These are phyloP conservation scores for Lomentospora prolificans DNA, from an alignment of 2,329 filamentous ascomycete species.

Conservation along the genomic window DNA sequence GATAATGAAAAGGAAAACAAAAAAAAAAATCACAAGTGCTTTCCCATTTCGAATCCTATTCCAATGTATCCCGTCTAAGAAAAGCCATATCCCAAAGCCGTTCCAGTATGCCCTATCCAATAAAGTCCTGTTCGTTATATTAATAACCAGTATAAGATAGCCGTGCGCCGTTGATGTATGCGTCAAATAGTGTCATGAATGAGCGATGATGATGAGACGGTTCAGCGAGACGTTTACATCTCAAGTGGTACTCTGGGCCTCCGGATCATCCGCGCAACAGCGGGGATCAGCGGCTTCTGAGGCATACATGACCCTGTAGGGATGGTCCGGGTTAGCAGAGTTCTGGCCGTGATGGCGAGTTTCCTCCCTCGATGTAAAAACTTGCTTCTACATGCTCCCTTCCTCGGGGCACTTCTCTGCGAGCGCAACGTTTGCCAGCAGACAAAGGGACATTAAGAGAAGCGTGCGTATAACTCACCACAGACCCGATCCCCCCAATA, in stretches of 20 bases:
- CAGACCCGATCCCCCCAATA: slow-evolving; percentile 5
- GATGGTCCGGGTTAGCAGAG: neutral
- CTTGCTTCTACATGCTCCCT: too few relatives aligned
- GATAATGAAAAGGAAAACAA: neutral
- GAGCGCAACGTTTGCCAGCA: too few relatives aligned
- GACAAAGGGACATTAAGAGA: neutral
- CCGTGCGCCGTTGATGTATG: neutral
- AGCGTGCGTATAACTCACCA: neutral
- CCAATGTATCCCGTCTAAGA: too few relatives aligned
- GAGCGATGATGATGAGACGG: neutral
- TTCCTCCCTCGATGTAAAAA: too few relatives aligned
- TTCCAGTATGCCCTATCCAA: neutral
- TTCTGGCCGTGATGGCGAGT: neutral
- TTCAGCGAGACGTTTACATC: neutral
- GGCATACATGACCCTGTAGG: slow-evolving; percentile 4
- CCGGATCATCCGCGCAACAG: slow-evolving; percentile 5
- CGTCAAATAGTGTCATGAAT: neutral
- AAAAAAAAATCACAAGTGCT: neutral
- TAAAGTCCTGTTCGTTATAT: neutral
- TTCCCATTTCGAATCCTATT: too few relatives aligned
- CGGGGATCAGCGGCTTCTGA: slow-evolving; percentile 2
- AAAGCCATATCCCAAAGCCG: too few relatives aligned
- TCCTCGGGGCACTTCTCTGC: too few relatives aligned
- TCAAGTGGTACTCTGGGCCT: slow-evolving; percentile 3
- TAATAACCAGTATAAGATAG: neutral